phyloP scores from a whole-genome alignment of 345 rosid species.

The Viola odorata region DNA sequence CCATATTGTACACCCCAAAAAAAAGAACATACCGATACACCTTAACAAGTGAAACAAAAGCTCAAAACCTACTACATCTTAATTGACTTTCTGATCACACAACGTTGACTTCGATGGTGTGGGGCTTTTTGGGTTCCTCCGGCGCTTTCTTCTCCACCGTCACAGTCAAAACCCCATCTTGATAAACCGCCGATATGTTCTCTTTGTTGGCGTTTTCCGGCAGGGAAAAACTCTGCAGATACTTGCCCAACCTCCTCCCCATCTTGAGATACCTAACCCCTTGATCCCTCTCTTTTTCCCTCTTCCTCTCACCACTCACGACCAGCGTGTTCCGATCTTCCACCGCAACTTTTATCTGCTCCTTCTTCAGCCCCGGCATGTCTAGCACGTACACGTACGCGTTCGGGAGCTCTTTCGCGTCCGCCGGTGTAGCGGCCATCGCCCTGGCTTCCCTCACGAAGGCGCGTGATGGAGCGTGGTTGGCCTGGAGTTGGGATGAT shows the following conservation, averaged over 20 bases:
- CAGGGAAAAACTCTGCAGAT: constrained; percentile 10
- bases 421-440: constrained; percentile 16
- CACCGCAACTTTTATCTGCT: constrained; percentile 9
- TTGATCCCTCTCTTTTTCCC: constrained; percentile 10
- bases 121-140: constrained; percentile 11
- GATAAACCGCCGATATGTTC: constrained; percentile 5
- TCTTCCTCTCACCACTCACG: constrained; percentile 10
- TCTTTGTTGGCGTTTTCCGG: constrained; percentile 13
- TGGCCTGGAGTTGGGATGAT: not conserved
- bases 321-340: constrained; percentile 6
- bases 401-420: constrained; percentile 13
- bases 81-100: not conserved
- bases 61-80: no score
- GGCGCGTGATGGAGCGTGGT: constrained; percentile 9
- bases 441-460: constrained; percentile 12
- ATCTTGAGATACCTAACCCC: constrained; percentile 7
- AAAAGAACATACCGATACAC: not conserved
- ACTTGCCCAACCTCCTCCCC: constrained; percentile 18
- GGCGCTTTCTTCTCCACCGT: constrained; percentile 9
- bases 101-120: constrained; percentile 5
- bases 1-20: not conserved
- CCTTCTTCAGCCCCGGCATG: constrained; percentile 20
- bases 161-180: constrained; percentile 17
- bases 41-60: no score
- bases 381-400: constrained; percentile 10